Conservation (phyloP, 2,329 filamentous ascomycete genomes). For the Colletotrichum sp. region DNA sequence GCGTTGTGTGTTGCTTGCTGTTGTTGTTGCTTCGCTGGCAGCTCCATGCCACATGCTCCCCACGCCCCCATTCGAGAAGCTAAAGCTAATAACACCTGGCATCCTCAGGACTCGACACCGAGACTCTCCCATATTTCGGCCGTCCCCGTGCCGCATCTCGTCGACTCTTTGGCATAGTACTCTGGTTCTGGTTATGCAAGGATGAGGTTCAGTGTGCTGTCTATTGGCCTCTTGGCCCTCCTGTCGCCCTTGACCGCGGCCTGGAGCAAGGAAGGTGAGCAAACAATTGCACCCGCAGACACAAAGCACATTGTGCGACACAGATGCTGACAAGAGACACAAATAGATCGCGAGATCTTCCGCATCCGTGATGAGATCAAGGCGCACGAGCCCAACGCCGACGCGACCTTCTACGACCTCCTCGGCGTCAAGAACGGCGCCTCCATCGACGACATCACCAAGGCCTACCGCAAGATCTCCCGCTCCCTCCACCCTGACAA, state of each 20-base stretch:
- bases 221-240: slow-evolving; percentile 72
- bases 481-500: slow-evolving; percentile 92
- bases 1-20: background rate
- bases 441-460: slow-evolving; percentile 86
- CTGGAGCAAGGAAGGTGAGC: slow-evolving; percentile 85
- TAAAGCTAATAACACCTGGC: slow-evolving; percentile 19
- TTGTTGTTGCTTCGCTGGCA: slow-evolving; percentile 13
- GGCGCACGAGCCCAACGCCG: slow-evolving; percentile 70
- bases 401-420: slow-evolving; percentile 94
- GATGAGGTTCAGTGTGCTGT: slow-evolving; percentile 75
- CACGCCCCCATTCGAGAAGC: background rate
- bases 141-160: background rate
- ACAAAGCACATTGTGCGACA: background rate
- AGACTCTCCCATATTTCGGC: background rate
- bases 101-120: slow-evolving; percentile 7
- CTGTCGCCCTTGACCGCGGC: slow-evolving; percentile 72
- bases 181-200: slow-evolving; percentile 42
- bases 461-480: slow-evolving; percentile 90
- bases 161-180: background rate
- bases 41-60: slow-evolving; percentile 9
- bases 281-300: background rate
- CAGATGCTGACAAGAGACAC: background rate
- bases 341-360: slow-evolving; percentile 94
- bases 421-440: slow-evolving; percentile 77
- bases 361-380: slow-evolving; percentile 87